Evolutionary conservation across 1,139 yeast genomes (phyloP).

Genomic region (Pichia sp.): DNA sequence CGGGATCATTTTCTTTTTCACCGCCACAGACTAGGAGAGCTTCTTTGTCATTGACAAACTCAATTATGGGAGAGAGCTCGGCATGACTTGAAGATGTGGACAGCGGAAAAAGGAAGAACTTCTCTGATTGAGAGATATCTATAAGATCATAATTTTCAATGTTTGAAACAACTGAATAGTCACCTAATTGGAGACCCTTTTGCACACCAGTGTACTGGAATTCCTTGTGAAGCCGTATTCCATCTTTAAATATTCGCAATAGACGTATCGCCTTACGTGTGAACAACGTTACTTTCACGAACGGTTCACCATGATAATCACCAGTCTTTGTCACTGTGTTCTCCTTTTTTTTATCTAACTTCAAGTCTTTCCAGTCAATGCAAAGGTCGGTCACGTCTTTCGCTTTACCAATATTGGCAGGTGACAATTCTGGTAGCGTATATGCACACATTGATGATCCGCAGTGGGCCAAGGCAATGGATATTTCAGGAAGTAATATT

Average conservation of each 20-base stretch:
- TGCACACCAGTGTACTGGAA: slow-evolving; percentile 47
- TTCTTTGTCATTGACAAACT: slow-evolving; percentile 47
- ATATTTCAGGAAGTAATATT: slow-evolving; percentile 48
- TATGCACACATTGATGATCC: slow-evolving; percentile 54
- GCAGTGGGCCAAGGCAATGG: slow-evolving; percentile 54
- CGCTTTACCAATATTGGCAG: slow-evolving; percentile 62
- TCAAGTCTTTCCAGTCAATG: slow-evolving; percentile 25
- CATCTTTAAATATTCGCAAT: slow-evolving; percentile 45
- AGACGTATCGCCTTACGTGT: slow-evolving; percentile 56
- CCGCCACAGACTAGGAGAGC: slow-evolving; percentile 65
- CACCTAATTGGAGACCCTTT: slow-evolving; percentile 46
- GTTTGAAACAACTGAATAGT: slow-evolving; percentile 58
- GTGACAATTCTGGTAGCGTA: slow-evolving; percentile 74
- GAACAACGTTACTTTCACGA: slow-evolving; percentile 46
- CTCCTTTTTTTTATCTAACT: slow-evolving; percentile 17
- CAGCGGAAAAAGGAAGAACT: slow-evolving; percentile 64
- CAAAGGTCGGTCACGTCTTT: slow-evolving; percentile 49
- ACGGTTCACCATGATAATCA: slow-evolving; percentile 18
- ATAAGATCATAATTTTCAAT: slow-evolving; percentile 58
- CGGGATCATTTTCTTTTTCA: slow-evolving; percentile 36
- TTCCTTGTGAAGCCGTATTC: slow-evolving; percentile 51
- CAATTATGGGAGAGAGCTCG: slow-evolving; percentile 40
- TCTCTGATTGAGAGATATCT: slow-evolving; percentile 52
- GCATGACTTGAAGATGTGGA: slow-evolving; percentile 11
- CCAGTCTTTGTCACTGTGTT: slow-evolving; percentile 17